phyloP scores from a whole-genome alignment of 2,329 filamentous ascomycete genomes.

The Orbilia quercus region DNA sequence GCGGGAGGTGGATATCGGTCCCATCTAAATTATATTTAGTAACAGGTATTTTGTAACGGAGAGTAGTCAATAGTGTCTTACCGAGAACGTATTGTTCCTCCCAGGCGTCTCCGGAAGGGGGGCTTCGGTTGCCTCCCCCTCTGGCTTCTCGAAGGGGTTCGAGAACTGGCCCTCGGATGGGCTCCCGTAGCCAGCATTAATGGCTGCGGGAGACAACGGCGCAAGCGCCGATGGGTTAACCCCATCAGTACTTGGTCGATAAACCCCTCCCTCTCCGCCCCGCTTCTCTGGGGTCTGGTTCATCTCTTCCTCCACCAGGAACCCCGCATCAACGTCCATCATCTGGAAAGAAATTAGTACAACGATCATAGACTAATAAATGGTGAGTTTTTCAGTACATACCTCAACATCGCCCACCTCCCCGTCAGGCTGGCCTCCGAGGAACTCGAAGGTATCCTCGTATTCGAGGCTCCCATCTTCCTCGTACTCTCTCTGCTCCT shows the following conservation, averaged over 20 bases:
- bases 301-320: slow-evolving; percentile 25
- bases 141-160: slow-evolving; percentile 3
- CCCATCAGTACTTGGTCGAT: neutral
- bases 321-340: slow-evolving; percentile 26
- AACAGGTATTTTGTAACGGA: no score
- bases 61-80: slow-evolving; percentile 2
- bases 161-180: neutral
- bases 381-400: no score
- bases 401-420: slow-evolving; percentile 14
- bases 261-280: slow-evolving; percentile 1
- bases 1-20: slow-evolving; percentile 4
- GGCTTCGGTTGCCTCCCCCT: neutral
- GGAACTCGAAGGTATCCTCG: neutral
- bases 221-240: slow-evolving; percentile 33
- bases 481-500: slow-evolving; percentile 14
- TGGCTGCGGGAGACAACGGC: slow-evolving; percentile 43
- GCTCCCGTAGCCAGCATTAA: slow-evolving; percentile 40
- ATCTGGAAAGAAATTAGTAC: slow-evolving; percentile 22
- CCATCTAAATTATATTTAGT: neutral
- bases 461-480: neutral
- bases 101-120: slow-evolving; percentile 9
- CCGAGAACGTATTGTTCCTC: slow-evolving; percentile 11
- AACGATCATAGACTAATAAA: no score
- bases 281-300: slow-evolving; percentile 35
- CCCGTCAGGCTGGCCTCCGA: neutral